Percentiles rank a stretch among this genome's conserved stretches.
Conservation (phyloP, 805 yeast species). For the Wickerhamiella sorbophila region DNA sequence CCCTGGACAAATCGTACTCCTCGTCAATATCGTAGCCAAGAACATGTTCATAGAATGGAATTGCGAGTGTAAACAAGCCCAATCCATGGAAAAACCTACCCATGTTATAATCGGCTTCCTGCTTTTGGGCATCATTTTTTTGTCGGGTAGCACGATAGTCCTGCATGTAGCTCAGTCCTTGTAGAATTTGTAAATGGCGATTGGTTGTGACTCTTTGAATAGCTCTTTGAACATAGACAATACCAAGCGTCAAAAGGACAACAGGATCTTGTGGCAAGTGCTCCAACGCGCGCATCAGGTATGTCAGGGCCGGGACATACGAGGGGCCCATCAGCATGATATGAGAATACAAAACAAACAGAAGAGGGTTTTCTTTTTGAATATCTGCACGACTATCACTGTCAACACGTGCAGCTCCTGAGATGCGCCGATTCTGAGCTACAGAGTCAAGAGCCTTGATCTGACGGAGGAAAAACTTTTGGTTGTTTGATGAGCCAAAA, state of each 20-base stretch:
- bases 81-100: constrained; percentile 77
- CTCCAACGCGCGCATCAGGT: constrained; percentile 55
- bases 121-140: constrained; percentile 26
- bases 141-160: constrained; percentile 50
- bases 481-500: constrained; percentile 68
- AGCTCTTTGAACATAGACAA: constrained; percentile 77
- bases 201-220: constrained; percentile 80
- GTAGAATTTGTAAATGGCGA: constrained; percentile 75
- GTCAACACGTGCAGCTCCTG: constrained; percentile 67
- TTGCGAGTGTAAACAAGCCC: constrained; percentile 63
- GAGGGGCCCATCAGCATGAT: constrained; percentile 70
- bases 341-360: constrained; percentile 67
- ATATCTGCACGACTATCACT: constrained; percentile 24
- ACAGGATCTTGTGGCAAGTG: constrained; percentile 64
- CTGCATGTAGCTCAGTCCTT: constrained; percentile 64
- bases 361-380: constrained; percentile 36
- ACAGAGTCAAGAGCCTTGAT: constrained; percentile 76
- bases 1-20: constrained; percentile 51
- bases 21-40: constrained; percentile 32
- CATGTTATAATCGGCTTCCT: constrained; percentile 70
- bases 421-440: constrained; percentile 37
- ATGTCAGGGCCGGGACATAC: constrained; percentile 68
- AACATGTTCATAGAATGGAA: constrained; percentile 58
- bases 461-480: constrained; percentile 79
- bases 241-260: constrained; percentile 56